Conservation (phyloP, 2,329 filamentous ascomycete species). For the Elsinoe australis region DNA sequence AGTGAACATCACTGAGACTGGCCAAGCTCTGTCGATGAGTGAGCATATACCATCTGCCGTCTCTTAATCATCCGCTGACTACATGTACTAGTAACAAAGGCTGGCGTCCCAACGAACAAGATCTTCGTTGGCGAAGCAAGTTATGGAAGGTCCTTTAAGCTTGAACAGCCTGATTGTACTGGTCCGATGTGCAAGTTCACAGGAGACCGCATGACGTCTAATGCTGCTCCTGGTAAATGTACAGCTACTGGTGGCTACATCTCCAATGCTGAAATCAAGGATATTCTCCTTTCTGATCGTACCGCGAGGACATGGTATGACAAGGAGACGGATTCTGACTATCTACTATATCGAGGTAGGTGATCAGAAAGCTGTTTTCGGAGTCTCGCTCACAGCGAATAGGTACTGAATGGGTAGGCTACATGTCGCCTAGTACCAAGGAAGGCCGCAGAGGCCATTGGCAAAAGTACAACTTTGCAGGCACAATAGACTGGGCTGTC, state of each 20-base stretch:
- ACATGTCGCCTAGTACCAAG: slow-evolving; percentile 25
- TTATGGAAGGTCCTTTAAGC: slow-evolving; percentile 36
- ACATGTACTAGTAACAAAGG: slow-evolving; percentile 18
- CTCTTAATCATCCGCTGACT: not conserved
- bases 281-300: slow-evolving; percentile 25
- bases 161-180: slow-evolving; percentile 26
- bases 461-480: slow-evolving; percentile 28
- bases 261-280: slow-evolving; percentile 29
- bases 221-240: slow-evolving; percentile 22
- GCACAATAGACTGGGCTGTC: slow-evolving; percentile 33
- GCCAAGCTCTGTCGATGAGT: slow-evolving; percentile 30
- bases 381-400: too few relatives aligned
- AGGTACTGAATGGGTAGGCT: slow-evolving; percentile 22
- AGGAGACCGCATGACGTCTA: not conserved
- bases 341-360: slow-evolving; percentile 1
- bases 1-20: slow-evolving; percentile 35
- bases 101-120: slow-evolving; percentile 23
- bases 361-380: not conserved
- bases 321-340: slow-evolving; percentile 15
- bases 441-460: slow-evolving; percentile 21
- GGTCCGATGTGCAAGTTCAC: slow-evolving; percentile 24
- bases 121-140: slow-evolving; percentile 32
- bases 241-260: slow-evolving; percentile 32
- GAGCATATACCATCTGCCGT: not conserved
- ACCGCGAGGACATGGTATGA: slow-evolving; percentile 19